These are phyloP conservation scores for Penicillium daleae DNA, from an alignment of 495 filamentous ascomycete genomes.

Conservation along the genomic window DNA sequence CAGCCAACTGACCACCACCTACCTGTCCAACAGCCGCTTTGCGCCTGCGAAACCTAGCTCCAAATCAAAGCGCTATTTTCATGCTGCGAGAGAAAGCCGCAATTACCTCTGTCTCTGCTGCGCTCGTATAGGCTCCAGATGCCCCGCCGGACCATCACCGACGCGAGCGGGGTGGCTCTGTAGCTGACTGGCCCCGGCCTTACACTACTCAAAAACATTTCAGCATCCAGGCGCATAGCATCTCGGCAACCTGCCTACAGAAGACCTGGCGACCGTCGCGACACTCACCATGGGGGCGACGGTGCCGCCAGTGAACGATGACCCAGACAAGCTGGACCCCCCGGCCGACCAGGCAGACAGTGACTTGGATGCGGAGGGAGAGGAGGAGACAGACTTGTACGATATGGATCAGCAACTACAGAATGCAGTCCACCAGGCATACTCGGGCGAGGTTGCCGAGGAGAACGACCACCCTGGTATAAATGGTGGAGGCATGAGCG, in stretches of 20 bases:
- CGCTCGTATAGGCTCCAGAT: slow-evolving; percentile 26
- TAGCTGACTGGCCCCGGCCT: slow-evolving; percentile 25
- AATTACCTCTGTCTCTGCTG: neutral
- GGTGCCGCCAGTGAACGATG: slow-evolving; percentile 48
- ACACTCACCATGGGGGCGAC: slow-evolving; percentile 54
- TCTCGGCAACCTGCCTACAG: slow-evolving; percentile 10
- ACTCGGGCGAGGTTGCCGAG: slow-evolving; percentile 53
- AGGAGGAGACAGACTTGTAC: slow-evolving; percentile 53
- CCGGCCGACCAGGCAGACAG: slow-evolving; percentile 46
- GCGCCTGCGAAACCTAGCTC: slow-evolving; percentile 17
- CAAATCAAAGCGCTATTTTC: slow-evolving; percentile 4
- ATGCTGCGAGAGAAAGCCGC: neutral
- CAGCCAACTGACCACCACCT: slow-evolving; percentile 27
- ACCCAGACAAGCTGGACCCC: slow-evolving; percentile 40
- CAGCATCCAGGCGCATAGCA: slow-evolving; percentile 14
- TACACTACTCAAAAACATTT: slow-evolving; percentile 16
- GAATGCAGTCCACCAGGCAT: slow-evolving; percentile 59
- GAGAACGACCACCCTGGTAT: slow-evolving; percentile 42
- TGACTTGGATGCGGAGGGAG: slow-evolving; percentile 58
- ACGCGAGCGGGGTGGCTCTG: slow-evolving; percentile 38
- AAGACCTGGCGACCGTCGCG: slow-evolving; percentile 52
- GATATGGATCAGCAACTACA: slow-evolving; percentile 51
- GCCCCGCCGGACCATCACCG: slow-evolving; percentile 32
- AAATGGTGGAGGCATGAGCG: slow-evolving; percentile 36
- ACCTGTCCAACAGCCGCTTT: slow-evolving; percentile 25